These are phyloP conservation scores for Allium fistulosum DNA, from an alignment of 106 monocot species.

Conservation along the genomic window DNA sequence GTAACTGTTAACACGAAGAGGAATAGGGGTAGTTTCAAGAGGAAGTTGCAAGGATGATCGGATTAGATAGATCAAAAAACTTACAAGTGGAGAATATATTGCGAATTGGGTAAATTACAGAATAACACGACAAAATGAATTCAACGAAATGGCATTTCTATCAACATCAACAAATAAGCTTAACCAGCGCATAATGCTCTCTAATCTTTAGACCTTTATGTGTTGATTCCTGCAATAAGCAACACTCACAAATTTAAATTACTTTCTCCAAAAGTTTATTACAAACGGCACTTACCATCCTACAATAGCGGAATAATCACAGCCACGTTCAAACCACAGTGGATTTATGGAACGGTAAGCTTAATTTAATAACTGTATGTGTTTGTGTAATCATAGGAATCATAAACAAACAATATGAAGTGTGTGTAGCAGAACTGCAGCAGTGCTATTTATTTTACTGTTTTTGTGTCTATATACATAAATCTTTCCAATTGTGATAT, in stretches of 20 bases:
- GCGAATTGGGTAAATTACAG: conserved; percentile 31
- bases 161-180: conserved; percentile 49
- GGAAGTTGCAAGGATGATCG: neutral
- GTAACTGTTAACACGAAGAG: neutral
- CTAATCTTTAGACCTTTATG: neutral
- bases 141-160: conserved; percentile 55
- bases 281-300: neutral
- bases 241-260: too few species aligned
- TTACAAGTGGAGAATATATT: too few species aligned
- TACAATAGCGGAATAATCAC: neutral
- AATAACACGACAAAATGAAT: conserved; percentile 77
- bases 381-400: neutral
- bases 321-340: neutral
- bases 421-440: too few species aligned
- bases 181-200: conserved; percentile 55
- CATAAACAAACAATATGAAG: too few species aligned
- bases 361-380: neutral
- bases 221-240: too few species aligned
- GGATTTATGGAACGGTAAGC: neutral
- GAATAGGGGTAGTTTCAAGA: conserved; percentile 1
- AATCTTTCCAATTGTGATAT: too few species aligned
- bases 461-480: too few species aligned
- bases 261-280: neutral
- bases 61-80: neutral
- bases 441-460: too few species aligned